phyloP scores from a whole-genome alignment of 1,284 basidiomycete species.

The Leccinum holopus region DNA sequence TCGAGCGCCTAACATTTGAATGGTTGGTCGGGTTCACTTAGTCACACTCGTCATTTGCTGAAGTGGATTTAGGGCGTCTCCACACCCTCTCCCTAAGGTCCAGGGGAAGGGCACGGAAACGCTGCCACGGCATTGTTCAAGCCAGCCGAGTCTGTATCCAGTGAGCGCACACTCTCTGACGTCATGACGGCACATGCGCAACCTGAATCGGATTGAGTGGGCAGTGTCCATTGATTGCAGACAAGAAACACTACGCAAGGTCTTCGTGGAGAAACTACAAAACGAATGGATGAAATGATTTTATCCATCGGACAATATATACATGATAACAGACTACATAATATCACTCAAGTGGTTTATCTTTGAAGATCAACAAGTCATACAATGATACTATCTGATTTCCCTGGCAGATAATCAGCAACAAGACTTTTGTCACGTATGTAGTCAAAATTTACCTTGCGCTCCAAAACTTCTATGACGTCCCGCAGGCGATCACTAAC shows the following conservation, averaged over 20 bases:
- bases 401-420: conserved; percentile 50
- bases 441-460: conserved; percentile 56
- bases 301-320: neutral
- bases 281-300: neutral
- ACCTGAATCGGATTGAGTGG: too few relatives aligned
- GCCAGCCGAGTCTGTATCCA: too few relatives aligned
- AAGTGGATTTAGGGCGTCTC: neutral
- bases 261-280: neutral
- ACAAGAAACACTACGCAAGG: neutral
- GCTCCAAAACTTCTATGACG: conserved; percentile 86
- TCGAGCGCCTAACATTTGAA: neutral
- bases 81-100: neutral
- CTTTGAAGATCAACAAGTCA: conserved; percentile 72
- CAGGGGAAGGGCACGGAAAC: neutral
- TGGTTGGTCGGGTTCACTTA: neutral
- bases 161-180: too few relatives aligned
- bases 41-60: neutral
- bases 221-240: neutral
- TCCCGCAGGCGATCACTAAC: conserved; percentile 84
- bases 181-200: too few relatives aligned
- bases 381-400: conserved; percentile 87
- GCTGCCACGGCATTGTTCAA: too few relatives aligned
- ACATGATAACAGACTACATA: conserved; percentile 6
- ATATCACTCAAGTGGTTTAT: conserved; percentile 48
- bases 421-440: neutral